phyloP scores from a whole-genome alignment of 129 eudicot genomes.

The Saussurea involucrata region DNA sequence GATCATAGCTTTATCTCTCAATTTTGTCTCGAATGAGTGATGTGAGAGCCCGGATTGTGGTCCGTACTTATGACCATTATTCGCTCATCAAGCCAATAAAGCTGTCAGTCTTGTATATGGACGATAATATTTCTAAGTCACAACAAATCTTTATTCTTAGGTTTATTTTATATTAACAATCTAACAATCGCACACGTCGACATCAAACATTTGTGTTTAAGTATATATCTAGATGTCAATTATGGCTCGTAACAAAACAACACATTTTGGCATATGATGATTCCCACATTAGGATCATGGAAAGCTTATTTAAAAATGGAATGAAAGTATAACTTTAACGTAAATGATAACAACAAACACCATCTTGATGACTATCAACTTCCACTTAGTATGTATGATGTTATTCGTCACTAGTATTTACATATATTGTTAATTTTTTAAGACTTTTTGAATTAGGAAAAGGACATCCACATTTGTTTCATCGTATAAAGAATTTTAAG shows the following conservation, averaged over 20 bases:
- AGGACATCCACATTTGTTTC: not conserved
- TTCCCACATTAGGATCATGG: not conserved
- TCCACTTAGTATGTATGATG: not conserved
- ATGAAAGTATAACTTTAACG: not conserved
- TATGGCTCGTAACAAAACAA: not conserved
- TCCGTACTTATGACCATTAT: not conserved
- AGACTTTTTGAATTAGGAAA: not conserved
- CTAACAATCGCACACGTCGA: not conserved
- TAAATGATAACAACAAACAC: not conserved
- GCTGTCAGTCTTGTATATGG: not conserved
- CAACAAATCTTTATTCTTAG: not conserved
- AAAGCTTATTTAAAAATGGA: not conserved
- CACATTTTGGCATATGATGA: not conserved
- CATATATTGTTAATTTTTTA: not conserved
- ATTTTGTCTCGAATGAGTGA: not conserved
- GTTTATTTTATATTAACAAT: not conserved
- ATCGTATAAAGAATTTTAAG: not conserved
- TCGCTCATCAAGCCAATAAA: slow-evolving; percentile 1
- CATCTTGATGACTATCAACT: not conserved
- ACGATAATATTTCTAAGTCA: not conserved
- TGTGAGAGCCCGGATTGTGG: not conserved
- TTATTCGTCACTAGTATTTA: not conserved
- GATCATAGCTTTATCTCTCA: not conserved
- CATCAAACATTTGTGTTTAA: not conserved
- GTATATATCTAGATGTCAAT: not conserved